Evolutionary conservation across 352 stramenopile genomes (phyloP).

Genomic region (Phytophthora pisi): DNA sequence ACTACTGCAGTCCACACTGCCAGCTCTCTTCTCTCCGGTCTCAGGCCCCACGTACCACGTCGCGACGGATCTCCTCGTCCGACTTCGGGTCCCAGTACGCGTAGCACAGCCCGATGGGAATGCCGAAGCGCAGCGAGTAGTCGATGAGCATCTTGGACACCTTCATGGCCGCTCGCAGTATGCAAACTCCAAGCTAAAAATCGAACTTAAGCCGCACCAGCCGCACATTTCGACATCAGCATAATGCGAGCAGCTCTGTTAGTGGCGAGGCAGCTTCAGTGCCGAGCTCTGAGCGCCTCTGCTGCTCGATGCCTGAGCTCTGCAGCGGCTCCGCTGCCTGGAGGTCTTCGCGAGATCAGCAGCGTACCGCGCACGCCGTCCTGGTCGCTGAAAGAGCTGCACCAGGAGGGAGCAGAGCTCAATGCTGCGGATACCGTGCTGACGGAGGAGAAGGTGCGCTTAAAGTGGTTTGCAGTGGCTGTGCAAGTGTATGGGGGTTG

Average conservation of each 20-base stretch:
- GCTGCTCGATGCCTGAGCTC: conserved; percentile 25
- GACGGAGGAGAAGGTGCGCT: conserved; percentile 58
- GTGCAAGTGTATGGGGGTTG: neutral
- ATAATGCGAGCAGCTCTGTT: conserved; percentile 19
- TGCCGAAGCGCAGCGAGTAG: conserved; percentile 73
- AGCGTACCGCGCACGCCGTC: conserved; percentile 69
- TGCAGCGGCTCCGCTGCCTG: conserved; percentile 31
- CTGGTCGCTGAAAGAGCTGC: conserved; percentile 84
- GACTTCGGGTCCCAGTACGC: conserved; percentile 76
- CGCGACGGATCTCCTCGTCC: conserved; percentile 77
- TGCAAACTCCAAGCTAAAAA: neutral
- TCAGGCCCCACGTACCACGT: conserved; percentile 57
- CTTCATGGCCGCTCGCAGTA: conserved; percentile 56
- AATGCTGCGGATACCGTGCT: conserved; percentile 58
- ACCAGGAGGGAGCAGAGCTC: conserved; percentile 56
- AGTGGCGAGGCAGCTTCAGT: conserved; percentile 29
- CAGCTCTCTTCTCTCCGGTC: neutral
- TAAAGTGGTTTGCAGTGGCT: neutral
- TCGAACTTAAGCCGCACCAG: conserved; percentile 11
- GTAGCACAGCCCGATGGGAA: conserved; percentile 69
- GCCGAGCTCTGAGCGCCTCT: conserved; percentile 1
- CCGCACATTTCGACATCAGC: conserved; percentile 10
- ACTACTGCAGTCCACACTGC: neutral
- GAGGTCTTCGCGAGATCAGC: conserved; percentile 67
- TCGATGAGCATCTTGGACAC: conserved; percentile 86